phyloP scores from a whole-genome alignment of 176 grass and related monocot species.

The Canna indica region DNA sequence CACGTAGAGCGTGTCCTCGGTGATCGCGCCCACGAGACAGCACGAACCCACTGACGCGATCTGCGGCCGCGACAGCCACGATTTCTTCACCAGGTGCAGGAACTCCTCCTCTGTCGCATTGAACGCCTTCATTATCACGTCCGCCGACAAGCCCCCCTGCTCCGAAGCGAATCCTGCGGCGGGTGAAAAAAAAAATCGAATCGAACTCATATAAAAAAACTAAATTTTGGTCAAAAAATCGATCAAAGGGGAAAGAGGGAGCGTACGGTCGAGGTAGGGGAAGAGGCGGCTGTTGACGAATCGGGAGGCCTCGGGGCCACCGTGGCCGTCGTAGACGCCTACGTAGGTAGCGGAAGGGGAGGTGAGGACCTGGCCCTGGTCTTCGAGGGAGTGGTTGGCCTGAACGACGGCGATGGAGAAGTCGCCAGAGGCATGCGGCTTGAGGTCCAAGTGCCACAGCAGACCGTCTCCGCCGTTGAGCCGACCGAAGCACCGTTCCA shows the following conservation, averaged over 20 bases:
- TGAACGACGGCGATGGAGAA: constrained; percentile 7
- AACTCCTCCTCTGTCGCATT: background rate
- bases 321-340: constrained; percentile 3
- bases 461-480: background rate
- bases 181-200: background rate
- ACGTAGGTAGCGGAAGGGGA: constrained; percentile 2
- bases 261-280: background rate
- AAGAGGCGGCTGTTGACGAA: constrained; percentile 6
- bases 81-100: background rate
- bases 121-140: constrained; percentile 9
- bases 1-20: background rate
- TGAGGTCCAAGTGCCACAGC: constrained; percentile 10
- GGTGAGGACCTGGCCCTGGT: constrained; percentile 4
- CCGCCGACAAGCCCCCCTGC: background rate
- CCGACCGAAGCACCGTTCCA: background rate
- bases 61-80: background rate
- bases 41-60: constrained; percentile 7
- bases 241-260: background rate
- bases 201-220: background rate
- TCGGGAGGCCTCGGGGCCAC: constrained; percentile 2
- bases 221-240: background rate
- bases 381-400: background rate
- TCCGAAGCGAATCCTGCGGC: background rate
- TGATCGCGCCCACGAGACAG: constrained; percentile 1
- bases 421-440: constrained; percentile 1